Evolutionary conservation across 176 grass and related monocot species (phyloP).

Genomic region (Musa beccarii): DNA sequence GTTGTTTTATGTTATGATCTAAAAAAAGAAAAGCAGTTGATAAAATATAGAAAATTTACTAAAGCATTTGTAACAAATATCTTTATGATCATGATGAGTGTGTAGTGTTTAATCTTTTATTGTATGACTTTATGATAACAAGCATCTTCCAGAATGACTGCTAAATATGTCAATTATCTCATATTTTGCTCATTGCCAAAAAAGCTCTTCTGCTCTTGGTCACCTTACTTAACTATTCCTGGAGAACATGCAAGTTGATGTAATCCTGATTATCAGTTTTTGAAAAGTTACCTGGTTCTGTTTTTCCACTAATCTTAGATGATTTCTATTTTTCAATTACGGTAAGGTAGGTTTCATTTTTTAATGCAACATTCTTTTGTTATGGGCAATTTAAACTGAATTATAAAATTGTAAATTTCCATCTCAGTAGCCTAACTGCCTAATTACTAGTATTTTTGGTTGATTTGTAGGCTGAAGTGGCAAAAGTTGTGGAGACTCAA

Average conservation of each 20-base stretch:
- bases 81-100: too few species aligned
- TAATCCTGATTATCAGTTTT: not conserved
- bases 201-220: not conserved
- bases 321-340: not conserved
- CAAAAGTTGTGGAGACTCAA: slow-evolving; percentile 97
- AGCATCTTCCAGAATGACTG: not conserved
- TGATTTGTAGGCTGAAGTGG: slow-evolving; percentile 79
- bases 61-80: not conserved
- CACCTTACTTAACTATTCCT: not conserved
- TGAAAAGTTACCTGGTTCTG: not conserved
- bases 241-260: not conserved
- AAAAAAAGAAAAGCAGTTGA: not conserved
- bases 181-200: not conserved
- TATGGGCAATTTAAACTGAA: not conserved
- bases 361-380: not conserved
- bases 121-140: too few species aligned
- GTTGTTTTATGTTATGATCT: not conserved
- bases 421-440: not conserved
- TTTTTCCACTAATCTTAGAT: not conserved
- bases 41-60: not conserved
- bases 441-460: not conserved
- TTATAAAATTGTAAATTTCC: not conserved
- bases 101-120: too few species aligned
- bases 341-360: not conserved
- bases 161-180: not conserved